Percentiles rank a stretch among this genome's conserved stretches.
These are phyloP conservation scores for Suillus cothurnatus DNA, from an alignment of 768 basidiomycete species.

Conservation along the genomic window DNA sequence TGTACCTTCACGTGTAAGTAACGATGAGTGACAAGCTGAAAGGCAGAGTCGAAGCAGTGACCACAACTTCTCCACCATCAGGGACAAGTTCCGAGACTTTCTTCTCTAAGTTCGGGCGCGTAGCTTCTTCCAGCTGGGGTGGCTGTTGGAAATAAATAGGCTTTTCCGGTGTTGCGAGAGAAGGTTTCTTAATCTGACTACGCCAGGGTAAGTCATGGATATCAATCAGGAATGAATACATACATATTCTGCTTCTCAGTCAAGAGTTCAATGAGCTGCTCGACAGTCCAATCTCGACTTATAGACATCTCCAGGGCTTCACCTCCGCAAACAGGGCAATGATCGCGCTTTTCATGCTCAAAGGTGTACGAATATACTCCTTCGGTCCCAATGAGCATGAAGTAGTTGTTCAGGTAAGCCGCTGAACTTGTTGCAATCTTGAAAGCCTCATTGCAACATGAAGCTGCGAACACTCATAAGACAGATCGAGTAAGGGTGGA, in stretches of 20 bases:
- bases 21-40: conserved; percentile 79
- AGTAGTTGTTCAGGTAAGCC: conserved; percentile 95
- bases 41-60: conserved; percentile 88
- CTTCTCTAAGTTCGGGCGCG: conserved; percentile 89
- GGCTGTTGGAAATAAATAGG: conserved; percentile 95
- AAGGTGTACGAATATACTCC: conserved; percentile 98
- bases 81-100: conserved; percentile 79
- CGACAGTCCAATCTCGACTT: conserved; percentile 74
- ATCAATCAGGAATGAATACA: conserved; percentile 30
- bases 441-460: conserved; percentile 99
- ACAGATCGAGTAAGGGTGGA: neutral
- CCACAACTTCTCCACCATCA: conserved; percentile 76
- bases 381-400: conserved; percentile 97
- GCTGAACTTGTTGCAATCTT: conserved; percentile 97
- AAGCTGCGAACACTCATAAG: conserved; percentile 50
- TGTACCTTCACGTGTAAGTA: conserved; percentile 43
- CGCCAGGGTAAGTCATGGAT: neutral
- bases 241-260: conserved; percentile 90
- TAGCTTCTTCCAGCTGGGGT: conserved; percentile 85
- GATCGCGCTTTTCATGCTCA: conserved; percentile 87
- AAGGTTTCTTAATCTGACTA: conserved; percentile 98
- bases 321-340: conserved; percentile 98
- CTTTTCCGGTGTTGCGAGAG: conserved; percentile 72
- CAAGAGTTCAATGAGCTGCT: conserved; percentile 85
- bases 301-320: conserved; percentile 78